Percentiles rank a stretch among this genome's conserved stretches.
These are phyloP conservation scores for Plantago major DNA, from an alignment of 257 asterid genomes.

Conservation along the genomic window DNA sequence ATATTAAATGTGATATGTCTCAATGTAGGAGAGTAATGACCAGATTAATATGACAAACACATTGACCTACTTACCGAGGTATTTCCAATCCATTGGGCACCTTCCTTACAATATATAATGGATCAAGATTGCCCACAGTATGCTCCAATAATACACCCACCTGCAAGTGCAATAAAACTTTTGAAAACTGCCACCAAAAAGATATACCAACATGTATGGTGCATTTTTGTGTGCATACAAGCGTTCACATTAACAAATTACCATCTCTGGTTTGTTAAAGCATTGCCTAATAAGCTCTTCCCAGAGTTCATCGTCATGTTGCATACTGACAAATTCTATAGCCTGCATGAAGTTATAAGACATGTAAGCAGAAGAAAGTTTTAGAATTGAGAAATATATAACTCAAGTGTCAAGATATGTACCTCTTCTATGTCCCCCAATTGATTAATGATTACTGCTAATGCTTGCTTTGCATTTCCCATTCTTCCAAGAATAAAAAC, in stretches of 20 bases:
- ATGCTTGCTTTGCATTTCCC: constrained; percentile 93
- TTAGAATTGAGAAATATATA: constrained; percentile 18
- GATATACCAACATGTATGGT: neutral
- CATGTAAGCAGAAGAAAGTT: constrained; percentile 17
- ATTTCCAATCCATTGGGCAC: constrained; percentile 96
- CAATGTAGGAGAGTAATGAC: constrained; percentile 12
- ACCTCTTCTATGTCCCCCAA: constrained; percentile 95
- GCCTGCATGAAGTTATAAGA: constrained; percentile 58
- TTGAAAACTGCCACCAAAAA: neutral
- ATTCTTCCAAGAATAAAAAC: constrained; percentile 97
- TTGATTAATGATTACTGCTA: constrained; percentile 79
- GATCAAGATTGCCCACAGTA: constrained; percentile 99
- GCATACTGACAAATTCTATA: constrained; percentile 90
- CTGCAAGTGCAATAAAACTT: constrained; percentile 38
- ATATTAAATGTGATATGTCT: neutral
- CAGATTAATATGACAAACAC: constrained; percentile 8
- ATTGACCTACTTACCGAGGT: constrained; percentile 64
- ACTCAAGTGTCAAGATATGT: constrained; percentile 22
- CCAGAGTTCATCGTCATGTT: constrained; percentile 99
- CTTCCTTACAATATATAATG: constrained; percentile 78
- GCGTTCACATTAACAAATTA: constrained; percentile 25
- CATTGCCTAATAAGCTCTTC: constrained; percentile 91
- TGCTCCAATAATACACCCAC: constrained; percentile 93
- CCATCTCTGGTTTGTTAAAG: constrained; percentile 96
- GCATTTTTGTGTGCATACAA: constrained; percentile 16